Conservation (phyloP, 257 asterid genomes). For the Verbena officinalis region DNA sequence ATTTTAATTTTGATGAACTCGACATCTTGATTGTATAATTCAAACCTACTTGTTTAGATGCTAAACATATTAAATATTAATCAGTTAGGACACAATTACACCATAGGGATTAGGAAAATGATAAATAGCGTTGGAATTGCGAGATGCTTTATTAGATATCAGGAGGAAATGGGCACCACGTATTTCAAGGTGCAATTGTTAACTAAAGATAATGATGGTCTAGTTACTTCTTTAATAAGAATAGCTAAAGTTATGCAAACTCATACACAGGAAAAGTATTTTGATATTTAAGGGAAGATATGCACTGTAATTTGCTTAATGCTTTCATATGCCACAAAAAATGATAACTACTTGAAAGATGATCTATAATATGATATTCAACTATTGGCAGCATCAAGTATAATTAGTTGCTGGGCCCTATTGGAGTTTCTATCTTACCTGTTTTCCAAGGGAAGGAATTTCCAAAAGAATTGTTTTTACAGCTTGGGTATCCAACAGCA, state of each 20-base stretch:
- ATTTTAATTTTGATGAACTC: neutral
- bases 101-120: too few species aligned
- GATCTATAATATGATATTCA: neutral
- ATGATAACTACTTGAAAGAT: neutral
- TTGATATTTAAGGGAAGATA: neutral
- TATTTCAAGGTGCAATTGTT: neutral
- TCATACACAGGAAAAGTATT: neutral
- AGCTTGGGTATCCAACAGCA: conserved; percentile 97
- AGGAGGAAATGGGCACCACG: neutral
- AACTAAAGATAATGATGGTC: neutral
- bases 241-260: neutral
- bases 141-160: neutral
- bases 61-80: too few species aligned
- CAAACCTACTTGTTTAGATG: too few species aligned
- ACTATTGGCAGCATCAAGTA: conserved; percentile 7
- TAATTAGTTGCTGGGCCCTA: conserved; percentile 18
- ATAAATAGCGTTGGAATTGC: neutral
- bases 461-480: conserved; percentile 94
- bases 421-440: conserved; percentile 52
- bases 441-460: conserved; percentile 90
- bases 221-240: neutral
- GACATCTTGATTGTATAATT: too few species aligned
- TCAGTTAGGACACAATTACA: too few species aligned
- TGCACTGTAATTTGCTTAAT: neutral
- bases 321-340: neutral